Conservation (phyloP, 106 monocot species). For the Dioscorea zingiberensis region DNA sequence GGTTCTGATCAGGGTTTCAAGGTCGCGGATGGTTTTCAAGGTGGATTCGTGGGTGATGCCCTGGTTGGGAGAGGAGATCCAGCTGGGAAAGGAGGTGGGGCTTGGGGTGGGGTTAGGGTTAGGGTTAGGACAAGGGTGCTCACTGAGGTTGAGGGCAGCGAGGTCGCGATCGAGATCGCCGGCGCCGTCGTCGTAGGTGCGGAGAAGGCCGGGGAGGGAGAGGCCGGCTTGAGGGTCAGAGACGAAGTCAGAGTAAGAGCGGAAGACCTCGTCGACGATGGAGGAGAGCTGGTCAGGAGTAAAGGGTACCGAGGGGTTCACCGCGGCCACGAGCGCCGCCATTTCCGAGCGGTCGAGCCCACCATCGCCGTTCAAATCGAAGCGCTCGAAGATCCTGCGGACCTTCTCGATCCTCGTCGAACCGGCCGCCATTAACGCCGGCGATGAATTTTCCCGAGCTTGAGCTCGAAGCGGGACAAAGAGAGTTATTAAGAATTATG, state of each 20-base stretch:
- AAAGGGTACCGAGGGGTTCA: slow-evolving; percentile 20
- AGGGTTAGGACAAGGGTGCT: too few species aligned
- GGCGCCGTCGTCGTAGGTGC: slow-evolving; percentile 32
- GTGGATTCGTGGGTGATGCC: slow-evolving; percentile 12
- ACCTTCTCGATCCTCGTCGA: slow-evolving; percentile 19
- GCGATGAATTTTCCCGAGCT: neutral
- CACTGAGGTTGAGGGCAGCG: slow-evolving; percentile 11
- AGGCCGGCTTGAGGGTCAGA: slow-evolving; percentile 5
- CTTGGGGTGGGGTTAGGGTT: neutral
- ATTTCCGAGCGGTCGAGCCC: slow-evolving; percentile 27
- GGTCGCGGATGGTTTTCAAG: slow-evolving; percentile 7
- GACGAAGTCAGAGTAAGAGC: slow-evolving; percentile 28
- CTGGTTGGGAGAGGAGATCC: slow-evolving; percentile 11
- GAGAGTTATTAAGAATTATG: too few species aligned
- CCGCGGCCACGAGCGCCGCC: slow-evolving; percentile 21
- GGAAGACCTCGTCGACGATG: slow-evolving; percentile 27
- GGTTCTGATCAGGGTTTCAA: slow-evolving; percentile 13
- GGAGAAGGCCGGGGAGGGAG: slow-evolving; percentile 24
- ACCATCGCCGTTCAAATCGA: slow-evolving; percentile 32
- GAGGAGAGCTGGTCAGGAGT: slow-evolving; percentile 19
- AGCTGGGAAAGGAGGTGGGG: neutral
- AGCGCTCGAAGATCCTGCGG: slow-evolving; percentile 28
- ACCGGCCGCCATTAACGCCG: neutral
- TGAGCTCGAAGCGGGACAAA: too few species aligned
- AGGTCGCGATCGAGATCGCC: slow-evolving; percentile 26